Base-by-base conservation (phyloP, 371 early-diverging fungal species). In the Mucor lusitanicus region DNA sequence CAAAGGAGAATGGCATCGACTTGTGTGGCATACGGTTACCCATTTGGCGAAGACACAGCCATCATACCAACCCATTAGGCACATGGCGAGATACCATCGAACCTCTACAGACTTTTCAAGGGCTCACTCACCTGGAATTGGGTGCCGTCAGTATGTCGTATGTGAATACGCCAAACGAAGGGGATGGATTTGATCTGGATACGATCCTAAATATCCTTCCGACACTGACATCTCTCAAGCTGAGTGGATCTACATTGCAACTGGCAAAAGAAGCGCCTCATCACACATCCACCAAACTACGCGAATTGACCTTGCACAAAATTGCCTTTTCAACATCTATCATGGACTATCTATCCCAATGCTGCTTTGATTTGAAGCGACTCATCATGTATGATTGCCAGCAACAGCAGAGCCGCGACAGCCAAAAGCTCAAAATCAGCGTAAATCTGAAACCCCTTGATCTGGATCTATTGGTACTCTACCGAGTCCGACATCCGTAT, bases 171-270 rank as follows among this genome's bases (percentile, higher is more conserved):
- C 27, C n/a, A 12, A 5, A 37, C 1, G 27, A 37, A 4, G 19
- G 19, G 9, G 56, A 7, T 55, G 56, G 56, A 5, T 56, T 64
- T 64, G 64, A 53, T n/a, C 39, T 64, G 30, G 64, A 64, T 42
- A 30, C 19, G 6, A 25, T 64, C 7, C 19, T 59, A 0, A 25
- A 4, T 3, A 23, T 25, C 21, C 21, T 37, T 7, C 25, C 59
- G 1, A 21, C 27, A 11, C 8, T 15, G 39, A 19, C 37, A 12
- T 7, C 15, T 21, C 21, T 53, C 5, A 53, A 53, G 27, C 13
- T 53, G 27, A 53, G 25, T 13, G 53, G 53, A 53, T 53, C 53
- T 4, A 53, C 53, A 0, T 53, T 53, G 27, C 27, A 53, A 53
- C 27, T n/a, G n/a, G n/a, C n/a, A n/a, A n/a, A n/a, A n/a, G n/a